Conservation (phyloP, 2,329 filamentous ascomycete genomes). For the Lecanicillium sp. region DNA sequence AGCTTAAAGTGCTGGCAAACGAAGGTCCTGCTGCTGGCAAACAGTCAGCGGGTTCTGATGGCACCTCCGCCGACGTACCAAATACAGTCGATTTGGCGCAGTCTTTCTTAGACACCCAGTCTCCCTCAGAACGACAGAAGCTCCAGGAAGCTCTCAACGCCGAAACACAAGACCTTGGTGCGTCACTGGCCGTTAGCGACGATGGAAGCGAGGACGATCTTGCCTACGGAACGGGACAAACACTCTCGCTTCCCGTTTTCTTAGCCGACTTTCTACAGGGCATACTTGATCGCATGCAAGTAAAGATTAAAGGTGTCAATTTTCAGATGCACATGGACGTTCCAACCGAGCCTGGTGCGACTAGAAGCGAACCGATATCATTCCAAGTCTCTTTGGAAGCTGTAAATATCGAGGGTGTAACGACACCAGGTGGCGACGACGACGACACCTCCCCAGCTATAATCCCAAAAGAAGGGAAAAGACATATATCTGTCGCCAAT, state of each 20-base stretch:
- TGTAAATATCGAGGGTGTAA: constrained; percentile 60
- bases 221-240: constrained; percentile 59
- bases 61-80: constrained; percentile 40
- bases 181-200: constrained; percentile 52
- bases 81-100: constrained; percentile 66
- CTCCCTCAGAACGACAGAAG: constrained; percentile 54
- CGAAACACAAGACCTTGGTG: constrained; percentile 52
- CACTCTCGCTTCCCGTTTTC: constrained; percentile 60
- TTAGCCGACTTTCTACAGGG: constrained; percentile 66
- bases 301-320: constrained; percentile 56
- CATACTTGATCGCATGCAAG: constrained; percentile 61
- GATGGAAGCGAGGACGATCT: constrained; percentile 54
- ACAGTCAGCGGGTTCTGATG: constrained; percentile 10
- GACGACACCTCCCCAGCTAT: constrained; percentile 25
- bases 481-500: constrained; percentile 53
- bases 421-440: constrained; percentile 26
- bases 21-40: constrained; percentile 8
- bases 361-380: constrained; percentile 46
- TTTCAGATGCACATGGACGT: constrained; percentile 58
- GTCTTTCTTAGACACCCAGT: constrained; percentile 69
- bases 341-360: constrained; percentile 37
- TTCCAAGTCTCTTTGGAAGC: constrained; percentile 57
- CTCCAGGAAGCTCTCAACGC: constrained; percentile 61
- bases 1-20: constrained; percentile 42
- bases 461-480: constrained; percentile 52